Evolutionary conservation across 2,329 filamentous ascomycete species (phyloP), one percentile per base, ranked within the genome.

Genomic region (Mycosphaerella sp.): DNA sequence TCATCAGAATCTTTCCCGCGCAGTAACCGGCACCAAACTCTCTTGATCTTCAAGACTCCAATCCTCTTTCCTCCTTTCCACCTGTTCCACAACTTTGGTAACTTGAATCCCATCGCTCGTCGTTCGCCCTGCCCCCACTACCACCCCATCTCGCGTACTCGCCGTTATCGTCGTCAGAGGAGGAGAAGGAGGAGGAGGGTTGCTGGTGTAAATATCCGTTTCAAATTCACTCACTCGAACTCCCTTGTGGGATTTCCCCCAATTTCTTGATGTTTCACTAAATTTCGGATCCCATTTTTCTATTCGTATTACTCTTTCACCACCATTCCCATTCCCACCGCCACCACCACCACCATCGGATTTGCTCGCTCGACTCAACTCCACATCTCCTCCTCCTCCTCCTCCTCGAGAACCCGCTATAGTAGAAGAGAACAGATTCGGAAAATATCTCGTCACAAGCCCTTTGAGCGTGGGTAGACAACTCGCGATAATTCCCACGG

Each of bases 401-500:
- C 14, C 14, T 17, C 32, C 23, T 1, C 45, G 45, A 6, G 29
- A 38, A 12, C 23, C 17, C 5, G 5, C 9, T 12, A 3, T 6
- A 2, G 45, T 48, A 3, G 44, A 40, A 54, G 40, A 40, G 54
- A 60, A 42, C 34, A 60, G 44, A 41, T 51, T 45, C 2, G 60
- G 60, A 40, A 63, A 59, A 42, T 55, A 56, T 5, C 55, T 56
- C 29, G 53, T 49, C 21, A 61, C 41, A 21, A 59, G 50, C 4
- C 59, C 56, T 48, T 64, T 65, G 9, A 66, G 56, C 5, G 58
- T 57, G 1, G 64, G 63, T 0, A 65, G 45, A 26, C 60, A 64
- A 26, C 60, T 57, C 41, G 62, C 63, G 21, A 65, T 61, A 38
- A 65, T 64, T 44, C 58, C 63, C 12, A 63, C 56, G 38, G 64